phyloP scores from a whole-genome alignment of 1,284 basidiomycete genomes.

The Termitomyces sp. region DNA sequence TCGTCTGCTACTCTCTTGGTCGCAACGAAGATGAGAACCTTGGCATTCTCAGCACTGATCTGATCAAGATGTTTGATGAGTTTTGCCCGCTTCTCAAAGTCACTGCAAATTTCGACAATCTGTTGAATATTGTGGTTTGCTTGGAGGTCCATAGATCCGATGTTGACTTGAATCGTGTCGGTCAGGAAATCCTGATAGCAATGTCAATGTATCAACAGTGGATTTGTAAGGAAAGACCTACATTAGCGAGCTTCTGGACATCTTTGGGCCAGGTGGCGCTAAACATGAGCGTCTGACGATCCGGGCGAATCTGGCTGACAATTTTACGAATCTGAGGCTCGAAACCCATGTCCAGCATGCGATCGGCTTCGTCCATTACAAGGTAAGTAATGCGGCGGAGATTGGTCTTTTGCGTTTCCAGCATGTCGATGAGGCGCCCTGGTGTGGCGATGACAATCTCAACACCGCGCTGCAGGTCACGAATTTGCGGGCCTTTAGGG shows the following conservation, averaged over 20 bases:
- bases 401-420: constrained; percentile 95
- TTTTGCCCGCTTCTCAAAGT: constrained; percentile 96
- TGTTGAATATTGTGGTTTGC: constrained; percentile 99
- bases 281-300: constrained; percentile 95
- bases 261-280: constrained; percentile 99
- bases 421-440: constrained; percentile 90
- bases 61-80: constrained; percentile 96
- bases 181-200: constrained; percentile 79
- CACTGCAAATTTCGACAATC: constrained; percentile 94
- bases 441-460: constrained; percentile 95
- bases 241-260: constrained; percentile 93
- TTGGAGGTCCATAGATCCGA: constrained; percentile 96
- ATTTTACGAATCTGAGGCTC: constrained; percentile 99
- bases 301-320: constrained; percentile 92
- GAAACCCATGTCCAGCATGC: constrained; percentile 99
- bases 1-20: constrained; percentile 99
- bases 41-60: constrained; percentile 95
- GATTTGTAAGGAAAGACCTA: constrained; percentile 26
- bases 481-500: constrained; percentile 97
- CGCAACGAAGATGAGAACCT: constrained; percentile 97
- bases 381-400: constrained; percentile 94
- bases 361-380: constrained; percentile 99
- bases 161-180: constrained; percentile 98
- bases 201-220: constrained; percentile 3
- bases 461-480: constrained; percentile 93